Evolutionary conservation across 2,329 filamentous ascomycete species (phyloP).

Genomic region (Hymenoscyphus fraxineus): DNA sequence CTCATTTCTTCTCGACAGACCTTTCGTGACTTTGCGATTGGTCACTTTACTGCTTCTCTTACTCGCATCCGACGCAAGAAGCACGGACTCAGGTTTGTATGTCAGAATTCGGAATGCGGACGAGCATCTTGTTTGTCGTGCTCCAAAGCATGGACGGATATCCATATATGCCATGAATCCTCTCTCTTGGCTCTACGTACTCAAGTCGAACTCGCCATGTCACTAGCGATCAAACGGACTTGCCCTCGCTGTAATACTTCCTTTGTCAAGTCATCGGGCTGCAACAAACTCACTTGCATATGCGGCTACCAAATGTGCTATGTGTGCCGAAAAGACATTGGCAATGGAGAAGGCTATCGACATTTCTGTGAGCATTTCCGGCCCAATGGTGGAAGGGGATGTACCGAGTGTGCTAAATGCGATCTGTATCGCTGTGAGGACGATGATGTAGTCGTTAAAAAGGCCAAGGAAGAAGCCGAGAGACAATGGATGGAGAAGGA

Average conservation of each 20-base stretch:
- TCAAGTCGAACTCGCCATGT: constrained; percentile 89
- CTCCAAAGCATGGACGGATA: constrained; percentile 77
- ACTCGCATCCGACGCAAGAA: constrained; percentile 65
- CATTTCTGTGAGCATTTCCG: constrained; percentile 98
- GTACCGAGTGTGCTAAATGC: constrained; percentile 75
- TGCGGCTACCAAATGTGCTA: constrained; percentile 99
- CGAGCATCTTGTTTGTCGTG: constrained; percentile 78
- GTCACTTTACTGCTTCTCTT: constrained; percentile 57
- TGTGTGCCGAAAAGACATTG: constrained; percentile 76
- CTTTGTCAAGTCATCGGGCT: constrained; percentile 90
- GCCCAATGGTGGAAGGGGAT: constrained; percentile 70
- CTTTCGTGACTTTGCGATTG: constrained; percentile 40
- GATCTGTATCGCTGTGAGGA: constrained; percentile 70
- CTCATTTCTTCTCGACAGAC: constrained; percentile 43
- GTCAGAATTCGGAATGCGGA: constrained; percentile 64
- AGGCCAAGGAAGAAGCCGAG: constrained; percentile 69
- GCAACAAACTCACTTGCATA: constrained; percentile 93
- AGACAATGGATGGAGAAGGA: constrained; percentile 66
- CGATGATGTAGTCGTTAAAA: constrained; percentile 64
- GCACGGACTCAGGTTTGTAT: constrained; percentile 73
- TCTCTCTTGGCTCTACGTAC: constrained; percentile 77
- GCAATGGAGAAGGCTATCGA: constrained; percentile 70
- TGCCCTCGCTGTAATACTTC: constrained; percentile 88
- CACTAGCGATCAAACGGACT: constrained; percentile 88
- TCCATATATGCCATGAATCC: constrained; percentile 86